phyloP scores from a whole-genome alignment of 2,329 filamentous ascomycete species.

The Dactylellina sp. region DNA sequence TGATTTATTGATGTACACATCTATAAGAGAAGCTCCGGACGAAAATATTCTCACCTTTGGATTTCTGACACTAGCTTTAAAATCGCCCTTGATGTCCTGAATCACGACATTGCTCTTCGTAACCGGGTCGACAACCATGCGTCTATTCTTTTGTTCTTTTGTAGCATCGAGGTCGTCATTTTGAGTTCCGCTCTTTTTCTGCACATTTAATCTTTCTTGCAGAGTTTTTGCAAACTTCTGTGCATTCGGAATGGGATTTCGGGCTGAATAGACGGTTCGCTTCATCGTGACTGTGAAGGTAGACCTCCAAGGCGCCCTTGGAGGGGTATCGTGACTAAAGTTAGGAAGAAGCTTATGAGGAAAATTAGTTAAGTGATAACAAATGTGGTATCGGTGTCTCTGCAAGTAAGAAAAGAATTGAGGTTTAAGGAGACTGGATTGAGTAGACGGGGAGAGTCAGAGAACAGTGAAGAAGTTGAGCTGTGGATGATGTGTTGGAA shows the following conservation, averaged over 20 bases:
- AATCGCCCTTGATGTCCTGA: conserved; percentile 53
- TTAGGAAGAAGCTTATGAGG: conserved; percentile 1
- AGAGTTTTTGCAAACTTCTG: conserved; percentile 50
- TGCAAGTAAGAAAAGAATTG: conserved; percentile 1
- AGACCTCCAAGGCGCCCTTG: conserved; percentile 13
- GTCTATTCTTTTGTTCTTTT: conserved; percentile 40
- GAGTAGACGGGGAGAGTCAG: conserved; percentile 10
- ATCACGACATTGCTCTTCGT: conserved; percentile 56
- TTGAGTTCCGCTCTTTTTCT: conserved; percentile 17
- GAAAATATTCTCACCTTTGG: conserved; percentile 25
- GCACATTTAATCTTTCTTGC: conserved; percentile 47
- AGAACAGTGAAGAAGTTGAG: neutral
- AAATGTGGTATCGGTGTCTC: neutral
- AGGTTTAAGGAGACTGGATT: conserved; percentile 21
- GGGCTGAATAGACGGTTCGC: conserved; percentile 49
- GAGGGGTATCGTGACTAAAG: neutral
- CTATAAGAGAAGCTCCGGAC: neutral
- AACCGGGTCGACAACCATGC: conserved; percentile 53
- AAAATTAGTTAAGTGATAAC: neutral
- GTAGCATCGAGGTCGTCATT: conserved; percentile 30
- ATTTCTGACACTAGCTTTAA: conserved; percentile 44
- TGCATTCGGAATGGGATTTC: conserved; percentile 54
- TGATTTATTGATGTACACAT: neutral
- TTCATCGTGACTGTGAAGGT: conserved; percentile 38
- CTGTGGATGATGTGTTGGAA: neutral